Conservation (phyloP, 73 alveolate genomes). For the Paraurostyla sp. region DNA sequence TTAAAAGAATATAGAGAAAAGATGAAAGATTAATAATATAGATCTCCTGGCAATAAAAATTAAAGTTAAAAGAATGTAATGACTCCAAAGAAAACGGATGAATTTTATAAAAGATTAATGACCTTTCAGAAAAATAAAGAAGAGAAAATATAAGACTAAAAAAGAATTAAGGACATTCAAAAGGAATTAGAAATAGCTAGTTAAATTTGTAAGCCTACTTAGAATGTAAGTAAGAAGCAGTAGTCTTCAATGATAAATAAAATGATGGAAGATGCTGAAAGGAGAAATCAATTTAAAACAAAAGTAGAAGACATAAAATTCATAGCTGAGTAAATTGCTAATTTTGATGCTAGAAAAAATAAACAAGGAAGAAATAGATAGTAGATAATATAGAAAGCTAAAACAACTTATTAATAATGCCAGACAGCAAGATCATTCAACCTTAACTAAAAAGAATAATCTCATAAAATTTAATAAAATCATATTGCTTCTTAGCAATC, state of each 20-base stretch:
- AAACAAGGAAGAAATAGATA: neutral
- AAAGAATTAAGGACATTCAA: neutral
- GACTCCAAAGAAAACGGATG: neutral
- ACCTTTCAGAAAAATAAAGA: neutral
- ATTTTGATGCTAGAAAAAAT: neutral
- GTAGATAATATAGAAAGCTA: no score
- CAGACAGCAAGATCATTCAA: no score
- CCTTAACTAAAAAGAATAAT: no score
- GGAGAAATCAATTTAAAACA: neutral
- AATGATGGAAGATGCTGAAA: neutral
- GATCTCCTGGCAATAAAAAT: neutral
- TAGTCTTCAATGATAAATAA: neutral
- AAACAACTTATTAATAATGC: no score
- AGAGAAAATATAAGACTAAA: neutral
- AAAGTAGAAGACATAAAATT: neutral
- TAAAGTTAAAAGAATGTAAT: neutral
- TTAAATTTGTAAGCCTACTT: neutral
- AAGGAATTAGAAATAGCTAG: neutral
- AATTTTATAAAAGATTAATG: neutral
- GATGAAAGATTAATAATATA: neutral
- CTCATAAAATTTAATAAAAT: no score
- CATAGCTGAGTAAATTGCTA: neutral
- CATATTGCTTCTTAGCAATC: no score
- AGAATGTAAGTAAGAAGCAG: neutral
- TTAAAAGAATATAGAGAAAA: neutral